Evolutionary conservation across 768 basidiomycete genomes (phyloP), one percentile per base, ranked within the genome.

Genomic region (Tremella yokohamensis): DNA sequence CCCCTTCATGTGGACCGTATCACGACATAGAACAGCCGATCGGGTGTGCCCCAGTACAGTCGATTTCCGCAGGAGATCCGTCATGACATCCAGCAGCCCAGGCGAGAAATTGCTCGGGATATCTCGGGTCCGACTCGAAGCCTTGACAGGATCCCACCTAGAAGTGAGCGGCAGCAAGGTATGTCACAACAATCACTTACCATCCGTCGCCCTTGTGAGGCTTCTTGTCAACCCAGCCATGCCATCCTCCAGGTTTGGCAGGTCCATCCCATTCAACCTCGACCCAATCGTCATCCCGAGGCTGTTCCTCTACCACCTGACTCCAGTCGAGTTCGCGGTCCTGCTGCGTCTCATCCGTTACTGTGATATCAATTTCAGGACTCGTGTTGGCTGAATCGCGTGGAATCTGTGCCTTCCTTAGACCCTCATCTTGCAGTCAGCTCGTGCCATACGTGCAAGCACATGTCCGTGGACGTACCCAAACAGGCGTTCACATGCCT

Each of bases 91-190:
- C 22, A 75, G 64, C 24, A 74, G 49, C 15, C 71, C 68, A 29
- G 75, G 73, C 12, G 72, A 69, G 48, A 68, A 70, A 40, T 75
- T 75, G 16, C 45, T 24, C 2, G 73, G 69, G 15, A 75, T 40
- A 40, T 59, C 62, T 25, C 26, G 34, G 13, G 40, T 4, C 13
- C 53, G 18, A 1, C 26, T 50, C 4, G 58, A 15, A 20, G 56
- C 58, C 16, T 45, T 12, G 6, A 61, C 52, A 2, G 71, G 65
- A 60, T 69, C 68, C 74, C 74, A 75, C 70, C 70, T 72, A 44
- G 37, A 4, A 12, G 18, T 24, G 40, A 22, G 11, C 22, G 26
- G 39, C 39, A 40, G 11, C 11, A 11, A n/a, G 39, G n/a, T 11
- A 40, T 40, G 20, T 50, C 49, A 50, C 4, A 50, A 3, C 26